Base-by-base conservation (phyloP, 2,329 filamentous ascomycete genomes). In the Neopestalotiopsis rosae region DNA sequence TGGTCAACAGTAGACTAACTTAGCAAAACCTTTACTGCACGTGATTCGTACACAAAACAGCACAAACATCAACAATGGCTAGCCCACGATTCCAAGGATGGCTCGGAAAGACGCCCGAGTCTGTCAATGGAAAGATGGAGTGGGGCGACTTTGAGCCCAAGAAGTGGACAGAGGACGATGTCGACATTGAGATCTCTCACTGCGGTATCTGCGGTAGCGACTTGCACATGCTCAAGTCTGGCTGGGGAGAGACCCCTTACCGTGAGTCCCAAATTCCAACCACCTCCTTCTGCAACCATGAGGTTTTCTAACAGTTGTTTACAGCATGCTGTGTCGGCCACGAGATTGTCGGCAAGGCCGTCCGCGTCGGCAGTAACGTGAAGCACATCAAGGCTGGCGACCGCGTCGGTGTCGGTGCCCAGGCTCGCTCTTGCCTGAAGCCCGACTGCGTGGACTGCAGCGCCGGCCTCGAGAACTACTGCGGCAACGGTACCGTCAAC, bases 121-220 rank as follows among this genome's bases (percentile, higher is more conserved):
- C 81, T 32, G 79, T 74, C 70, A 74, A 86, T 5, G 85, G 85
- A 63, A 84, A 87, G 65, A 86, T 87, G 85, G 74, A 79, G 24
- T 87, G 85, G 85, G 79, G 78, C 57, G 80, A 86, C 67, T 90
- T 86, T 69, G 81, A 88, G 77, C 88, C 88, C 61, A 91, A 91
- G 81, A 76, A 79, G 9, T 91, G 88, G 85, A 85, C 88, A 66
- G 89, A 91, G 76, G 86, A 82, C 32, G 88, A 91, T 69, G 79
- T 92, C 69, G 90, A 91, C 74, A 89, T 92, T 74, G 82, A 86
- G 74, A 80, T 92, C 71, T 85, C 87, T 9, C 88, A 91, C 80
- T 91, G 88, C 74, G 89, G 89, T 68, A 85, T 91, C 71, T 91
- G 89, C 75, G 89, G 87, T 67, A 86, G 85, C 0, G 89, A 84